These are phyloP conservation scores for Trypanosoma scelopori DNA, from an alignment of 208 protist species.

Conservation along the genomic window DNA sequence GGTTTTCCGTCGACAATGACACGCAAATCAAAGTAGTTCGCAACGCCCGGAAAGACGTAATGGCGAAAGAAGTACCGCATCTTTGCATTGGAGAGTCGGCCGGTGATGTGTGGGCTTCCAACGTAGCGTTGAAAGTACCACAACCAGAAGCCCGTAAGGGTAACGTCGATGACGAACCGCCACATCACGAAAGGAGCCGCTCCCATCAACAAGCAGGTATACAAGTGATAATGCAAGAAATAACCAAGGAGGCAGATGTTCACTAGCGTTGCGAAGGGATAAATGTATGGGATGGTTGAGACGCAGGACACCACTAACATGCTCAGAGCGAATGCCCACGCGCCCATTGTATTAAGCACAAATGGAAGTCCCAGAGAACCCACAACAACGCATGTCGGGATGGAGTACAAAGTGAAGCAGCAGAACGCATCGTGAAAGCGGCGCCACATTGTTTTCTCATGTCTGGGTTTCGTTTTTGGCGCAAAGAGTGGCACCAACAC, in stretches of 20 bases:
- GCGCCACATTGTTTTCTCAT: conserved; percentile 2
- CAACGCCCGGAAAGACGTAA: conserved; percentile 58
- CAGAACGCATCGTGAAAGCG: conserved; percentile 36
- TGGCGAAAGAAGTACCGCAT: conserved; percentile 42
- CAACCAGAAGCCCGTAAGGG: conserved; percentile 55
- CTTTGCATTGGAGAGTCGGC: conserved; percentile 37
- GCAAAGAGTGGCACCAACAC: conserved; percentile 53
- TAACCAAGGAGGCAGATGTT: conserved; percentile 47
- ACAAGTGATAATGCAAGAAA: conserved; percentile 65
- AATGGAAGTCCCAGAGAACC: conserved; percentile 36
- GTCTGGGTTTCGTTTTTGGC: background rate
- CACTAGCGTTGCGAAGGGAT: conserved; percentile 43
- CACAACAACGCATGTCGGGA: conserved; percentile 72
- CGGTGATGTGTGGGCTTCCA: conserved; percentile 58
- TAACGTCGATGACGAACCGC: conserved; percentile 43
- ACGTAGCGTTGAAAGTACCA: conserved; percentile 64
- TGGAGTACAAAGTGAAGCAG: conserved; percentile 63
- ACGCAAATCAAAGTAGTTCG: conserved; percentile 59
- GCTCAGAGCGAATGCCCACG: conserved; percentile 49
- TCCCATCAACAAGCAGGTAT: conserved; percentile 42
- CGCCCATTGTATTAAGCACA: conserved; percentile 55
- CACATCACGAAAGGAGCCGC: conserved; percentile 35
- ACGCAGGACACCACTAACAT: conserved; percentile 69
- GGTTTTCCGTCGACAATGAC: conserved; percentile 29
- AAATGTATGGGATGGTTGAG: conserved; percentile 65